Percentiles rank a stretch among this genome's conserved stretches.
phyloP scores from a whole-genome alignment of 2,329 filamentous ascomycete species.

The Berkeleyomyces rouxiae region DNA sequence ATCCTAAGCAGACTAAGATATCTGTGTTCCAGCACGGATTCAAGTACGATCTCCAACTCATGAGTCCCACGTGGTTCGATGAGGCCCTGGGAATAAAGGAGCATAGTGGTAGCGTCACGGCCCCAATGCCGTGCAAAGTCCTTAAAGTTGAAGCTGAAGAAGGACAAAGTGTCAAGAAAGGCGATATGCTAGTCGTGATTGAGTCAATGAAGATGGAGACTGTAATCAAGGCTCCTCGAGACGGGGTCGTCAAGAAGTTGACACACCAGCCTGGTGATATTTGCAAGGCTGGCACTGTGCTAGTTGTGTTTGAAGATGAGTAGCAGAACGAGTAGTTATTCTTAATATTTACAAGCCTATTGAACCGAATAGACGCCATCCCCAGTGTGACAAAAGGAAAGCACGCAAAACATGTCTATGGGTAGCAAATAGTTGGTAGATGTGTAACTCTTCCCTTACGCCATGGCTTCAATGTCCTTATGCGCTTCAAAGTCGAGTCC shows the following conservation, averaged over 20 bases:
- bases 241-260: slow-evolving; percentile 53
- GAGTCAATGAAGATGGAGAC: slow-evolving; percentile 89
- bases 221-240: slow-evolving; percentile 60
- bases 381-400: no score
- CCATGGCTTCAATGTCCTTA: slow-evolving; percentile 9
- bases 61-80: slow-evolving; percentile 61
- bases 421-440: background rate
- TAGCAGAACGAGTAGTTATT: background rate
- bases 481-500: slow-evolving; percentile 42
- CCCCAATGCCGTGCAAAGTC: slow-evolving; percentile 97
- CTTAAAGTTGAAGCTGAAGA: slow-evolving; percentile 74
- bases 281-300: slow-evolving; percentile 58
- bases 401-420: slow-evolving; percentile 16
- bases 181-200: slow-evolving; percentile 74
- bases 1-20: slow-evolving; percentile 27
- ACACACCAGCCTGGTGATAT: slow-evolving; percentile 64
- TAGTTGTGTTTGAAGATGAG: slow-evolving; percentile 55
- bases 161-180: slow-evolving; percentile 69
- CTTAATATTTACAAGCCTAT: no score
- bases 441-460: background rate
- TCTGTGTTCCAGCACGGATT: slow-evolving; percentile 59
- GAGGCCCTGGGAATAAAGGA: slow-evolving; percentile 77
- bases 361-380: no score
- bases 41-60: slow-evolving; percentile 41
- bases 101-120: slow-evolving; percentile 62